Conservation (phyloP, 1,139 yeast genomes). For the Zygoascus hellenicus region DNA sequence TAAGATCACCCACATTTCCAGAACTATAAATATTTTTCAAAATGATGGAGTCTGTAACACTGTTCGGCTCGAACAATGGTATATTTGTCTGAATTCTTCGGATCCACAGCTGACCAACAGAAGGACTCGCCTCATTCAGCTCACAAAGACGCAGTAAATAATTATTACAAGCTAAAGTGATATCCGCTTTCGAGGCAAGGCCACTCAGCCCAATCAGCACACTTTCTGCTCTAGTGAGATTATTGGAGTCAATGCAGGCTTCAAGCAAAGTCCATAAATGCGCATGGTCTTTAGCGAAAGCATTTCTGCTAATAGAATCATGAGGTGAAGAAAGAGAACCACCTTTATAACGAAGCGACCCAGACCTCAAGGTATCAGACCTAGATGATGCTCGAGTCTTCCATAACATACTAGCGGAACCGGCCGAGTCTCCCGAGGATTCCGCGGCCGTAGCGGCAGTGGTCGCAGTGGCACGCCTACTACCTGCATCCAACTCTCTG, state of each 20-base stretch:
- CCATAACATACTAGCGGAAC: slow-evolving; percentile 4
- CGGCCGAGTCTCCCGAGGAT: background rate
- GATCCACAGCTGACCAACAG: slow-evolving; percentile 29
- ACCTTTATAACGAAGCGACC: slow-evolving; percentile 6
- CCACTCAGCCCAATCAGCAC: slow-evolving; percentile 55
- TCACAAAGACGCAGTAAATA: slow-evolving; percentile 43
- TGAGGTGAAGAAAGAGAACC: slow-evolving; percentile 34
- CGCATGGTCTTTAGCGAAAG: slow-evolving; percentile 43
- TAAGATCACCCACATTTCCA: slow-evolving; percentile 20
- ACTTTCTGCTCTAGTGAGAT: slow-evolving; percentile 65
- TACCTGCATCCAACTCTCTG: background rate
- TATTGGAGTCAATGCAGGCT: slow-evolving; percentile 66
- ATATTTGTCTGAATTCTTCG: slow-evolving; percentile 23
- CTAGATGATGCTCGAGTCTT: slow-evolving; percentile 8
- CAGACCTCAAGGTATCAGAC: background rate
- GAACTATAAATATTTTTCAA: slow-evolving; percentile 30
- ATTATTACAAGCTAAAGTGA: slow-evolving; percentile 44
- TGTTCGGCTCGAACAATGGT: slow-evolving; percentile 26
- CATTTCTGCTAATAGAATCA: slow-evolving; percentile 29
- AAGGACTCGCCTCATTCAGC: slow-evolving; percentile 30
- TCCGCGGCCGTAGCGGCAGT: slow-evolving; percentile 1
- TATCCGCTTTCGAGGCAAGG: slow-evolving; percentile 35
- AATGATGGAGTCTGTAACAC: slow-evolving; percentile 34
- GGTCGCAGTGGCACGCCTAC: slow-evolving; percentile 5
- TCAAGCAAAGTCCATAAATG: slow-evolving; percentile 75